phyloP scores from a whole-genome alignment of 2,329 filamentous ascomycete genomes.

The Alternaria hordeiaustralica region DNA sequence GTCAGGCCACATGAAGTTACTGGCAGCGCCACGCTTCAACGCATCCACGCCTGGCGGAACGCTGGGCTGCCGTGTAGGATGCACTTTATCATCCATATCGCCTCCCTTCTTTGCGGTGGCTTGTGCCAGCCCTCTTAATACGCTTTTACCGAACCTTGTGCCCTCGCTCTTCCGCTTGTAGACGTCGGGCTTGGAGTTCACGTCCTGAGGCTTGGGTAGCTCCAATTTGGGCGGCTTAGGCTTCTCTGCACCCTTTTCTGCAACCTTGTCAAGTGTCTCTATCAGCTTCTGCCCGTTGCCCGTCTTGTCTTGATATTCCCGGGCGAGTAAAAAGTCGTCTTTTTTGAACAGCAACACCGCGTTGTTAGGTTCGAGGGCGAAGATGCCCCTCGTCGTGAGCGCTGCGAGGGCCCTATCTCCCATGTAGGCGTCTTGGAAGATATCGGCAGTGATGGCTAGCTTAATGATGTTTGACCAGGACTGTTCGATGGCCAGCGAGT shows the following conservation, averaged over 20 bases:
- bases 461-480: constrained; percentile 7
- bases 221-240: background rate
- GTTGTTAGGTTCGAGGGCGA: background rate
- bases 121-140: background rate
- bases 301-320: background rate
- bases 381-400: background rate
- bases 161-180: background rate
- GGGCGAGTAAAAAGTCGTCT: background rate
- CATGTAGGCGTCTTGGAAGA: background rate
- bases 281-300: background rate
- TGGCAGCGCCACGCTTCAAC: background rate
- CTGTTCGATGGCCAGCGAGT: background rate
- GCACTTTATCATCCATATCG: background rate
- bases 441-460: constrained; percentile 2
- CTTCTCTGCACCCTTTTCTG: background rate
- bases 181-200: background rate
- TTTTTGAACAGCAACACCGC: background rate
- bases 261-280: background rate
- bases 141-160: background rate
- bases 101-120: background rate
- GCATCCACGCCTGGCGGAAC: constrained; percentile 1
- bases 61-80: constrained; percentile 4
- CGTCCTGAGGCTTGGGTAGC: background rate
- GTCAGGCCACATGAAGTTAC: background rate
- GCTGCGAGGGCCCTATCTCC: background rate